Evolutionary conservation across 164 flowering plant genomes (phyloP), one percentile per base, ranked within the genome.

Genomic region (Chimonanthus praecox): DNA sequence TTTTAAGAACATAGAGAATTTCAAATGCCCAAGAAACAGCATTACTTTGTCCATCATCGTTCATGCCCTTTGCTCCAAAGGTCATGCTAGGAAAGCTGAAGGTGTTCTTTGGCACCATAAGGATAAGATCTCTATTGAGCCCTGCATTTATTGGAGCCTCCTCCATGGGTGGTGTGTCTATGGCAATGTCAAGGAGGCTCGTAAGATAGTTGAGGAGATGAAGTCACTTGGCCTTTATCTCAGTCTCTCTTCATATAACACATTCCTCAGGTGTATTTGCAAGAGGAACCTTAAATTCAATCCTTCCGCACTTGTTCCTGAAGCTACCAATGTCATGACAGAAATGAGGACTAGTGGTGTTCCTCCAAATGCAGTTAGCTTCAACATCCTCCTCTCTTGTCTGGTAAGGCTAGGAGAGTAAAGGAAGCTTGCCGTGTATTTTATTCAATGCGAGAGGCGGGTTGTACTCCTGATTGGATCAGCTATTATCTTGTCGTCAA

Each of bases 261-360:
- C 88, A 47, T 83, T 85, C 49, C 86, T 89, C 6, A 83, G 85
- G 75, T 83, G 93, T 72, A 80, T 90, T 71, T 92, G 97, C 64
- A 78, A 82, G 78, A 76, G 78, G 70, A 89, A 89, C 71, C 82
- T 88, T 18, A 86, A 80, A 51, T 78, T 75, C 54, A 90, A 90
- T 78, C 95, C 92, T 4, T 90, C 92, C 2, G 88, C 88, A 10
- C 87, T 92, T 74, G 91, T 90, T 70, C 85, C 88, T 0, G 90
- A 87, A 65, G 88, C 94, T 70, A 76, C 80, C 50, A 83, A 85
- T 76, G 83, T 90, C 77, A 83, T 92, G 84, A 81, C 82, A 81
- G 97, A 92, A 68, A 92, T 92, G 92, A 86, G 86, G 77, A 70
- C 87, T 20, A 61, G 81, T 68, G 80, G 78, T 33, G 76, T 88